Evolutionary conservation across 305 asterid species (phyloP).

Genomic region (Rubia tinctorum): DNA sequence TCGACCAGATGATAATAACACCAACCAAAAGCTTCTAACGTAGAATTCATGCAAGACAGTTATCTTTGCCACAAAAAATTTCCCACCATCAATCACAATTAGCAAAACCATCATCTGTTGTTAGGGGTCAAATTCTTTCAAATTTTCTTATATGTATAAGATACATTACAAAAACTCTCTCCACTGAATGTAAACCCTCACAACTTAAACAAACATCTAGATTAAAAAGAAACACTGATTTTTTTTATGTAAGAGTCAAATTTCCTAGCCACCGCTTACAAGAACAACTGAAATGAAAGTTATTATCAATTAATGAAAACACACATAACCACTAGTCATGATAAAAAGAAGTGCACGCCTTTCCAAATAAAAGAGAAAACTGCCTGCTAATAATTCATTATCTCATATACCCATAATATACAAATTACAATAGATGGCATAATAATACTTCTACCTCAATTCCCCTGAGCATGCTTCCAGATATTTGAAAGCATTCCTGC

Average conservation of each 20-base stretch:
- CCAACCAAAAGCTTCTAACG: not conserved
- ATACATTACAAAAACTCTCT: not conserved
- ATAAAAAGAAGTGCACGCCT: not conserved
- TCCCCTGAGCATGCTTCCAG: constrained; percentile 98
- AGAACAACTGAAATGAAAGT: not conserved
- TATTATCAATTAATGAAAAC: not conserved
- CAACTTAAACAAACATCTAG: not conserved
- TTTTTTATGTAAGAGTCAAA: not conserved
- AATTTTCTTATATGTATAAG: not conserved
- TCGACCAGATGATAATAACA: not conserved
- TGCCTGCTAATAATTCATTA: constrained; percentile 8
- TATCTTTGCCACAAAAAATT: not conserved
- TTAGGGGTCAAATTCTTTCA: not conserved
- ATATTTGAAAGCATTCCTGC: constrained; percentile 94
- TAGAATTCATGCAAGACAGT: not conserved
- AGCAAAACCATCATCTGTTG: not conserved
- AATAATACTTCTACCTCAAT: constrained; percentile 60
- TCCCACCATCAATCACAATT: not conserved
- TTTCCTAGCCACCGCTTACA: not conserved
- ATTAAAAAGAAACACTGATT: not conserved
- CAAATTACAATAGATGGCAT: not conserved
- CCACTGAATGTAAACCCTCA: not conserved
- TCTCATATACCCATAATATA: not conserved
- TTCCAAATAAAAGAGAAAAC: not conserved
- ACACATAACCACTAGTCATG: not conserved